These are phyloP conservation scores for Endogone sp. DNA, from an alignment of 192 early-diverging fungal species.

Conservation along the genomic window DNA sequence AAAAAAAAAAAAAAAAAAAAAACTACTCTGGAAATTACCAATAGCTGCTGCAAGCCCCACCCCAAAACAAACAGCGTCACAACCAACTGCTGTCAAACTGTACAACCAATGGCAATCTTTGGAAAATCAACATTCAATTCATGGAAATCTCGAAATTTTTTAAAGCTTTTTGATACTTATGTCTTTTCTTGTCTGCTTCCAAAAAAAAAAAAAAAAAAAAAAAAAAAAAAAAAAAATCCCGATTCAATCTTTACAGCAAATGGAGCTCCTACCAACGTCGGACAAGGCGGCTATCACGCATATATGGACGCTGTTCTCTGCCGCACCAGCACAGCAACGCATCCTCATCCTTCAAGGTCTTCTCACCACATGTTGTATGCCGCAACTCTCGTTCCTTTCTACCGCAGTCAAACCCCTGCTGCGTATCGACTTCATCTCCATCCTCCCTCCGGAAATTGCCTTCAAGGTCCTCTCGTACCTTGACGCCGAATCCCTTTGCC, in stretches of 20 bases:
- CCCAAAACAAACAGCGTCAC: too few species aligned
- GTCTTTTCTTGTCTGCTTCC: constrained; percentile 5
- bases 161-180: neutral
- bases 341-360: constrained; percentile 70
- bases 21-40: too few species aligned
- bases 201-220: too few species aligned
- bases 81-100: too few species aligned
- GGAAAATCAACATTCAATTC: too few species aligned
- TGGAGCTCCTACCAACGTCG: constrained; percentile 48
- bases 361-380: constrained; percentile 77
- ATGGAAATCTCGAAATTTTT: neutral
- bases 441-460: constrained; percentile 74
- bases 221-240: too few species aligned
- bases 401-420: constrained; percentile 65
- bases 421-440: constrained; percentile 79
- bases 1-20: too few species aligned
- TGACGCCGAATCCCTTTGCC: constrained; percentile 88
- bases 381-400: constrained; percentile 83
- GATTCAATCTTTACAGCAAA: constrained; percentile 34
- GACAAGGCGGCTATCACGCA: constrained; percentile 62
- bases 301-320: constrained; percentile 68
- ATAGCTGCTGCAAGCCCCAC: too few species aligned
- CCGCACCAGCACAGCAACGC: constrained; percentile 60
- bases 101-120: too few species aligned
- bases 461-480: constrained; percentile 86